These are phyloP conservation scores for Phytophthora kernoviae DNA, from an alignment of 352 stramenopile species.

Conservation along the genomic window DNA sequence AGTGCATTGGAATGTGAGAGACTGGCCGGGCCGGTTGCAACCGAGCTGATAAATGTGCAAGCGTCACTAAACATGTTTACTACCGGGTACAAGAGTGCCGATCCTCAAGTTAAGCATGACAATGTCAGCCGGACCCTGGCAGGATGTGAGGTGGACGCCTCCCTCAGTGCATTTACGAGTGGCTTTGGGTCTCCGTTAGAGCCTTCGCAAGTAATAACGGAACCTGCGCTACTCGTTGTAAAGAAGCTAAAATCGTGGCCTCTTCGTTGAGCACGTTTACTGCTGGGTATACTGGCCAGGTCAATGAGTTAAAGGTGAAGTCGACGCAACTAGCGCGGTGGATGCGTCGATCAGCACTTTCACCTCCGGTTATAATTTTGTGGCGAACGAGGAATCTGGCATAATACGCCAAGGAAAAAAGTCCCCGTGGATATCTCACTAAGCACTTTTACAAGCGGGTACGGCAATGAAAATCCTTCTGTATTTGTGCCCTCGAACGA, in stretches of 20 bases:
- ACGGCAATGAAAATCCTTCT: slow-evolving; percentile 7
- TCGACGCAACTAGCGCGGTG: not conserved
- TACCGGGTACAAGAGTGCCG: slow-evolving; percentile 8
- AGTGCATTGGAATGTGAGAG: slow-evolving; percentile 39
- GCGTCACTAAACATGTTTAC: slow-evolving; percentile 21
- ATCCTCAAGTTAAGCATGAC: slow-evolving; percentile 1
- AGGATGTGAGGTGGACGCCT: slow-evolving; percentile 27
- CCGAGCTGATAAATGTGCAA: slow-evolving; percentile 5
- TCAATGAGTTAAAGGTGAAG: not conserved
- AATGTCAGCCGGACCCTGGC: not conserved
- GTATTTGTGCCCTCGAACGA: not conserved
- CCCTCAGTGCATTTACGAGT: slow-evolving; percentile 50
- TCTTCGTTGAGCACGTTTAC: slow-evolving; percentile 50
- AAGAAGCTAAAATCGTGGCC: slow-evolving; percentile 18
- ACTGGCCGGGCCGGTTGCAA: not conserved
- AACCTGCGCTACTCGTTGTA: not conserved
- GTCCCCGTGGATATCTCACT: slow-evolving; percentile 37
- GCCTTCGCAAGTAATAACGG: slow-evolving; percentile 1
- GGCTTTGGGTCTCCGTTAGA: slow-evolving; percentile 31
- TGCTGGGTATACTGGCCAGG: slow-evolving; percentile 18
- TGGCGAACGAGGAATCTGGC: not conserved
- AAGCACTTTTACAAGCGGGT: slow-evolving; percentile 34
- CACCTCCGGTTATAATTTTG: not conserved
- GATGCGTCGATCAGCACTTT: slow-evolving; percentile 10
- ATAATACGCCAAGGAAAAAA: not conserved